phyloP scores from a whole-genome alignment of 2,329 filamentous ascomycete species.

The Dactylonectria estremocensis region DNA sequence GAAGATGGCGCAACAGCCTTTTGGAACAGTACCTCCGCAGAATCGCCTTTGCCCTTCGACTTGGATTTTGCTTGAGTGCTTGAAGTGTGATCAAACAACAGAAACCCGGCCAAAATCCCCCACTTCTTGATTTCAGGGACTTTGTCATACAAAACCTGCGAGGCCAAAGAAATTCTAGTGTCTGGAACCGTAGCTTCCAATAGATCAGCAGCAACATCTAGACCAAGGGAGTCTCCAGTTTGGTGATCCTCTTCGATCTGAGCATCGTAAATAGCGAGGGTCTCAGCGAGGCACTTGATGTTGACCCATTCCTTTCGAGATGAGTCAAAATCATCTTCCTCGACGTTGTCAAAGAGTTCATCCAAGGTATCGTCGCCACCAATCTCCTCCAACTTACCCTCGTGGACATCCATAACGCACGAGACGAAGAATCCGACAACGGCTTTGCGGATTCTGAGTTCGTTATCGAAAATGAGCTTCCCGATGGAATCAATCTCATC shows the following conservation, averaged over 20 bases:
- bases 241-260: slow-evolving; percentile 73
- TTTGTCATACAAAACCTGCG: slow-evolving; percentile 87
- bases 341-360: slow-evolving; percentile 77
- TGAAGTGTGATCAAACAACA: slow-evolving; percentile 91
- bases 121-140: slow-evolving; percentile 87
- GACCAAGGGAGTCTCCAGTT: slow-evolving; percentile 59
- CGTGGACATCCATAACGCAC: slow-evolving; percentile 86
- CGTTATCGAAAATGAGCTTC: slow-evolving; percentile 89
- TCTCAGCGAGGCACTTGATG: slow-evolving; percentile 90
- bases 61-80: slow-evolving; percentile 67
- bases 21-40: slow-evolving; percentile 75
- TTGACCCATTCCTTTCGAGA: slow-evolving; percentile 90
- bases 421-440: slow-evolving; percentile 93
- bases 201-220: slow-evolving; percentile 68
- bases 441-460: slow-evolving; percentile 87
- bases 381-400: slow-evolving; percentile 85
- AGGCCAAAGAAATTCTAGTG: slow-evolving; percentile 87
- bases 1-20: slow-evolving; percentile 80
- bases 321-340: slow-evolving; percentile 83
- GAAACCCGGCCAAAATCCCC: slow-evolving; percentile 90
- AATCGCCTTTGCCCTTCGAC: slow-evolving; percentile 67
- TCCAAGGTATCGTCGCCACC: slow-evolving; percentile 84
- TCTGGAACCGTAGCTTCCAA: slow-evolving; percentile 78
- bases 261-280: slow-evolving; percentile 84
- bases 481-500: slow-evolving; percentile 92